A percentile compares a stretch with the other conserved stretches of the same genome.
These are phyloP conservation scores for Russula ochroleuca DNA, from an alignment of 768 basidiomycete species.

Conservation along the genomic window DNA sequence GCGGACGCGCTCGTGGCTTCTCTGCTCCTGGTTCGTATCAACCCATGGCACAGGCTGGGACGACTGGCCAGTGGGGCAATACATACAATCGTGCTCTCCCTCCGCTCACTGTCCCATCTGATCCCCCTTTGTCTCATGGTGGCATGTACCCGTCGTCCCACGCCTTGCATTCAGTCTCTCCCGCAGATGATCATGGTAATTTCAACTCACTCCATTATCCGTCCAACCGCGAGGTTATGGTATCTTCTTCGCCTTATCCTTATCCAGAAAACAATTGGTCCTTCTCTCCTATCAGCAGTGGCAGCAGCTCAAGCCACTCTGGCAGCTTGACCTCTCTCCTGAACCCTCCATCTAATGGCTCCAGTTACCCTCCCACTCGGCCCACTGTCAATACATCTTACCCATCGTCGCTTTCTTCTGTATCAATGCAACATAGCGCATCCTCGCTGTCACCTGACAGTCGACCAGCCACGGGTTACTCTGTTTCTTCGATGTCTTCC, in stretches of 20 bases:
- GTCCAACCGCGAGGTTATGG: conserved; percentile 36
- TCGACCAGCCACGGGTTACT: conserved; percentile 81
- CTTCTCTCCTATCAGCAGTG: conserved; percentile 42
- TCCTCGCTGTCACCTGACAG: conserved; percentile 77
- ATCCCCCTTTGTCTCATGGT: conserved; percentile 56
- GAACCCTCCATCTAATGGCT: conserved; percentile 53
- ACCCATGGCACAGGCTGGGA: conserved; percentile 56
- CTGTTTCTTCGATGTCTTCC: conserved; percentile 77
- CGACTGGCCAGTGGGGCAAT: conserved; percentile 52
- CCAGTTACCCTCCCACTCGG: conserved; percentile 47
- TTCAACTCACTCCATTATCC: conserved; percentile 41
- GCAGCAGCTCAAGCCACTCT: conserved; percentile 58
- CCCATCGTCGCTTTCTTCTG: conserved; percentile 36
- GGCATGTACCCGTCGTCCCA: conserved; percentile 58
- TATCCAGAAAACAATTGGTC: conserved; percentile 59
- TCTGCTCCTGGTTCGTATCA: conserved; percentile 80
- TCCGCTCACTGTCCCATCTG: conserved; percentile 78
- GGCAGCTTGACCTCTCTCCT: conserved; percentile 73
- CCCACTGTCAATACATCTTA: conserved; percentile 72
- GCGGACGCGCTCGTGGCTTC: conserved; percentile 62
- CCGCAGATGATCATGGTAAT: conserved; percentile 61
- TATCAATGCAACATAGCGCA: conserved; percentile 57
- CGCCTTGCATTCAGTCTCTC: conserved; percentile 61
- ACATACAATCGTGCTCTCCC: conserved; percentile 57
- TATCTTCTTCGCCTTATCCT: conserved; percentile 54